A percentile compares a stretch with the other conserved stretches of the same genome.
Evolutionary conservation across 148 eudicot genomes (phyloP).

Genomic region (Cornus suecica): DNA sequence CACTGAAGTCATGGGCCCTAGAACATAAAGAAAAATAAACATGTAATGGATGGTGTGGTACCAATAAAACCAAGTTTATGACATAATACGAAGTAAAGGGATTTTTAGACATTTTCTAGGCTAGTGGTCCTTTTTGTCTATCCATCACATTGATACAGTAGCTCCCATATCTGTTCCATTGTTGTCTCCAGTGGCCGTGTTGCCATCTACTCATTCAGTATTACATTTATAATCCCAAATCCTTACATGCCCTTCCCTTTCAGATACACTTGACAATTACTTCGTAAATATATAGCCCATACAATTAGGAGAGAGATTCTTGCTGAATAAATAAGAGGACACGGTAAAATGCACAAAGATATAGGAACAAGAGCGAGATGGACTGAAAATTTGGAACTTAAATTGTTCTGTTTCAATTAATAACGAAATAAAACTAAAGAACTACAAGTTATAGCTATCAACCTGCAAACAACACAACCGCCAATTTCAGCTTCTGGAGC

Average conservation of each 20-base stretch:
- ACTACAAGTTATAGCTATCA: slow-evolving; percentile 15
- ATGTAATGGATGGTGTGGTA: not conserved
- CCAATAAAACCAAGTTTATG: not conserved
- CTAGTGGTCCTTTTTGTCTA: not conserved
- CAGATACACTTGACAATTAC: not conserved
- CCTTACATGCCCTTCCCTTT: not conserved
- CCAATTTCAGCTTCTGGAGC: slow-evolving; percentile 67
- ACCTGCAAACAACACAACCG: slow-evolving; percentile 95
- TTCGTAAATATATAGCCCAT: no score
- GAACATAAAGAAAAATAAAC: slow-evolving; percentile 9
- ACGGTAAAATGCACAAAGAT: not conserved
- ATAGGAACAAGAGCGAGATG: not conserved
- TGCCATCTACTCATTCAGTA: not conserved
- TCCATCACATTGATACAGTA: not conserved
- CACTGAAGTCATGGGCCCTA: slow-evolving; percentile 83
- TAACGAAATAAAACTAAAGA: not conserved
- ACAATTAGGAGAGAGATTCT: not conserved
- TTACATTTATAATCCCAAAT: not conserved
- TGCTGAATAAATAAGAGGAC: no score
- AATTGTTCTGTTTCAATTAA: not conserved
- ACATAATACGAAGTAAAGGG: not conserved
- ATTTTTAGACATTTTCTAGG: not conserved
- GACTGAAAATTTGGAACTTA: not conserved
- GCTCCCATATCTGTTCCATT: not conserved
- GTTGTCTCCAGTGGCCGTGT: not conserved